A percentile compares a stretch with the other conserved stretches of the same genome.
These are phyloP conservation scores for Hyaloperonospora arabidopsidis DNA, from an alignment of 352 stramenopile species.

Conservation along the genomic window DNA sequence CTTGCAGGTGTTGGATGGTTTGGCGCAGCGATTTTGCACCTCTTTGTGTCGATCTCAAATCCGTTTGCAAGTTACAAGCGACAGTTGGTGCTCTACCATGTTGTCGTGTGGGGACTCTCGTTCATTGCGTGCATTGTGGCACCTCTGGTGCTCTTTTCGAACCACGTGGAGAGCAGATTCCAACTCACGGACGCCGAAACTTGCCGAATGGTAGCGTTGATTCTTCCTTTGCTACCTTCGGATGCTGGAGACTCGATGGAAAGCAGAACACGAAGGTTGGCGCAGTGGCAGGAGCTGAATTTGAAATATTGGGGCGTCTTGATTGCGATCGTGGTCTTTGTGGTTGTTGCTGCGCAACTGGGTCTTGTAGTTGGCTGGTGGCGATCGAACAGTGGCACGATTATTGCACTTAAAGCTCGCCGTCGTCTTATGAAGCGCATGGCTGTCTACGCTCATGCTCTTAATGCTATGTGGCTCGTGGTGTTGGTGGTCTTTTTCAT, in stretches of 20 bases:
- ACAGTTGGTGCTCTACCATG: conserved; percentile 50
- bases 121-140: conserved; percentile 35
- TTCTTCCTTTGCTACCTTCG: conserved; percentile 39
- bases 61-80: conserved; percentile 67
- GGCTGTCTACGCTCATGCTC: conserved; percentile 59
- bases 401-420: conserved; percentile 59
- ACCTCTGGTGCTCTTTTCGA: conserved; percentile 38
- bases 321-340: conserved; percentile 44
- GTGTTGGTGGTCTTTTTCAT: conserved; percentile 54
- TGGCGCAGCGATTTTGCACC: conserved; percentile 54
- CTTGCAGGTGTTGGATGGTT: conserved; percentile 61
- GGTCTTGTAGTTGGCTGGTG: conserved; percentile 66
- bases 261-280: conserved; percentile 20
- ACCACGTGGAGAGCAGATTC: conserved; percentile 26
- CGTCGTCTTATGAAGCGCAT: conserved; percentile 71
- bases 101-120: conserved; percentile 43
- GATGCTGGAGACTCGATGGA: conserved; percentile 17
- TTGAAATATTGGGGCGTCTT: conserved; percentile 53
- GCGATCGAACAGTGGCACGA: conserved; percentile 67
- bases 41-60: conserved; percentile 70
- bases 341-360: conserved; percentile 50
- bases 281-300: conserved; percentile 54
- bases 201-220: conserved; percentile 40
- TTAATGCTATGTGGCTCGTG: conserved; percentile 58
- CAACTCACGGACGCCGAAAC: conserved; percentile 41